phyloP scores from a whole-genome alignment of 208 protist species.

The Leishmania arabica region DNA sequence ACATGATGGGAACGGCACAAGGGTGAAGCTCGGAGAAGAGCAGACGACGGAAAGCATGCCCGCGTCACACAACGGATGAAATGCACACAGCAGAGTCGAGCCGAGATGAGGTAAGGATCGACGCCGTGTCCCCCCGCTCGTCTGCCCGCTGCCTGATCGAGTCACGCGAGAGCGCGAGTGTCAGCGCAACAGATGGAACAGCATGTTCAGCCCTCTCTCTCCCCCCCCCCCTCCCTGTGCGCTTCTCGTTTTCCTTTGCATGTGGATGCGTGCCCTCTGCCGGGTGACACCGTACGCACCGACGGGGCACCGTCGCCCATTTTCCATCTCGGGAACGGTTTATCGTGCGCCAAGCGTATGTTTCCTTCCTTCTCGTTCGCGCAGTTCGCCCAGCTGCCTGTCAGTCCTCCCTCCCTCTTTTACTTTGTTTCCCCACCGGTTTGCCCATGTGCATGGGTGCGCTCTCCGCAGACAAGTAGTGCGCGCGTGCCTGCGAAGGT shows the following conservation, averaged over 20 bases:
- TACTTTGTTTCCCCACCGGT: background rate
- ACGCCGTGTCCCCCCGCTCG: background rate
- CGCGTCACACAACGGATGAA: background rate
- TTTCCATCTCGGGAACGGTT: background rate
- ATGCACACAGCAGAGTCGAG: background rate
- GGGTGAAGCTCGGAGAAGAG: background rate
- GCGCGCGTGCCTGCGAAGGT: background rate
- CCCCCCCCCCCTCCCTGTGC: background rate
- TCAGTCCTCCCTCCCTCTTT: background rate
- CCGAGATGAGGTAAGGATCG: too few relatives aligned
- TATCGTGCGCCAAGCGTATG: background rate
- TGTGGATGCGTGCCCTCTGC: background rate
- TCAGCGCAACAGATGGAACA: background rate
- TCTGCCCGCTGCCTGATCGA: background rate
- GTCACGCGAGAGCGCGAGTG: background rate
- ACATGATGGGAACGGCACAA: background rate
- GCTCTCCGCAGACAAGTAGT: background rate
- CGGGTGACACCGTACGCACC: background rate
- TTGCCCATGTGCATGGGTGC: background rate
- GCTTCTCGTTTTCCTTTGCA: background rate
- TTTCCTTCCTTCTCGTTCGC: background rate
- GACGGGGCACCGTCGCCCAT: background rate
- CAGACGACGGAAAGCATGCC: background rate
- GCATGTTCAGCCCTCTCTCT: background rate
- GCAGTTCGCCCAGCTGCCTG: background rate